Conservation (phyloP, 257 asterid species). For the Solanum phureja region DNA sequence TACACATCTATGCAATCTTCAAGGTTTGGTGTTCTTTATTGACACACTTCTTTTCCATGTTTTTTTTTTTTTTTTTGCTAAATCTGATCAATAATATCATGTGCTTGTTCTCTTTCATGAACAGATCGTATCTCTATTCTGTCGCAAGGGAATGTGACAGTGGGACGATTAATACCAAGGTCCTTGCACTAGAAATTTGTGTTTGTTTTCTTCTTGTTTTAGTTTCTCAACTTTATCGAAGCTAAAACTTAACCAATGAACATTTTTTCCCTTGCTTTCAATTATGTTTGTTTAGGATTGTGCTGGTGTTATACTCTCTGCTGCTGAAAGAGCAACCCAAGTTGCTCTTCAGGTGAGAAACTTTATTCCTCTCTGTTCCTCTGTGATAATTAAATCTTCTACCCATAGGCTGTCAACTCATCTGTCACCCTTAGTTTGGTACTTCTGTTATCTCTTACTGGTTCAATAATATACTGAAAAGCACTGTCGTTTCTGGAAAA, state of each 20-base stretch:
- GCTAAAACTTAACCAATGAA: background rate
- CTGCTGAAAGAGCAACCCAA: constrained; percentile 98
- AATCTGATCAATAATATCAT: background rate
- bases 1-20: constrained; percentile 91
- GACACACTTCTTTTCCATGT: background rate
- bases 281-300: constrained; percentile 55
- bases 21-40: constrained; percentile 31
- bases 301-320: constrained; percentile 86
- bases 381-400: background rate
- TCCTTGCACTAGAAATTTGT: constrained; percentile 2
- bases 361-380: background rate
- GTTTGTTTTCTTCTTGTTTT: background rate
- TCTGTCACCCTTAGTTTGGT: background rate
- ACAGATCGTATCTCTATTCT: constrained; percentile 87
- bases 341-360: constrained; percentile 91
- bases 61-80: background rate
- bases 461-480: background rate
- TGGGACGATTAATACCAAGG: constrained; percentile 70
- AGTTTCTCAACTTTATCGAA: background rate
- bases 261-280: background rate
- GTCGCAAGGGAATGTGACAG: constrained; percentile 93
- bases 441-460: background rate
- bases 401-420: background rate
- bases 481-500: background rate
- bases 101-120: background rate